phyloP scores from a whole-genome alignment of 2,329 filamentous ascomycete genomes.

The Fusarium sp. region DNA sequence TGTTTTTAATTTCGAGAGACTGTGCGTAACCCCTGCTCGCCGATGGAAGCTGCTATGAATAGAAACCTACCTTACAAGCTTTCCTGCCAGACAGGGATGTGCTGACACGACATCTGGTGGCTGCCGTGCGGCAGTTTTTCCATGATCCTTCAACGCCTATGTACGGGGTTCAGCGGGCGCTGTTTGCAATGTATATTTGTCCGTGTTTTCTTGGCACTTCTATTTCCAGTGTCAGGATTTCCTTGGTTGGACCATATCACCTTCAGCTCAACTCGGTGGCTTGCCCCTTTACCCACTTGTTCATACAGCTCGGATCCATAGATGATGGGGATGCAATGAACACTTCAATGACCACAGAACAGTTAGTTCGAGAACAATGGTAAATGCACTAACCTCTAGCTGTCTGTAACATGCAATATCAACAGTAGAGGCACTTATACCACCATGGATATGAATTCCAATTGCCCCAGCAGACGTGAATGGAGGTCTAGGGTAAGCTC shows the following conservation, averaged over 20 bases:
- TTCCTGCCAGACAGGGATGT: constrained; percentile 30
- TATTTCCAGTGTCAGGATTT: neutral
- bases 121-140: constrained; percentile 4
- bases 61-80: constrained; percentile 23
- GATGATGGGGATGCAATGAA: neutral
- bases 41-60: constrained; percentile 26
- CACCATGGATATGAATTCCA: neutral
- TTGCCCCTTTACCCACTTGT: neutral
- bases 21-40: constrained; percentile 20
- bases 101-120: constrained; percentile 13
- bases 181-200: constrained; percentile 2
- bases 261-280: neutral
- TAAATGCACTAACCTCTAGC: neutral
- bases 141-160: neutral
- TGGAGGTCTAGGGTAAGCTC: neutral
- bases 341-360: neutral
- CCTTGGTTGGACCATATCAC: neutral
- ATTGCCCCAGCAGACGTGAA: neutral
- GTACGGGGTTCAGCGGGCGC: neutral
- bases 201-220: neutral
- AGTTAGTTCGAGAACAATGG: neutral
- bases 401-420: neutral
- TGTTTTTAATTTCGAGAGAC: neutral
- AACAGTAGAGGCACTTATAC: neutral
- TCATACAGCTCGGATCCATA: neutral